Percentiles rank a stretch among this genome's conserved stretches.
These are phyloP conservation scores for Yarrowia keelungensis DNA, from an alignment of 805 yeast genomes.

Conservation along the genomic window DNA sequence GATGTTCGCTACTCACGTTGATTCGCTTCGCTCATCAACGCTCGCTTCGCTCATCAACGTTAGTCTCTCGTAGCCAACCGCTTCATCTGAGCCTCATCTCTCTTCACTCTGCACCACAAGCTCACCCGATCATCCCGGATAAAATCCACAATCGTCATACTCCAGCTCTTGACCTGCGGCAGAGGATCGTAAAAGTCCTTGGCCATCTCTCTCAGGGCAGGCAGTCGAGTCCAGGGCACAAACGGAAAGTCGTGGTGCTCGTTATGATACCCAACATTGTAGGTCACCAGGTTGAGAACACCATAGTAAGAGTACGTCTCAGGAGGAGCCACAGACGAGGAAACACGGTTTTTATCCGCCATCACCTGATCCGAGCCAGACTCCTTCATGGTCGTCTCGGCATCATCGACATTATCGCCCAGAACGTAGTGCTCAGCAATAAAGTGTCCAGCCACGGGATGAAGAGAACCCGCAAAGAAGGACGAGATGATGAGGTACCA, in stretches of 20 bases:
- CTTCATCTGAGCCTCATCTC: constrained; percentile 48
- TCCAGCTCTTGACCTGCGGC: constrained; percentile 81
- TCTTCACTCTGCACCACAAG: constrained; percentile 82
- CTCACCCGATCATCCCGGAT: constrained; percentile 69
- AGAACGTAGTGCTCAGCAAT: constrained; percentile 92
- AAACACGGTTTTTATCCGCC: constrained; percentile 11
- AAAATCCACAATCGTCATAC: constrained; percentile 74
- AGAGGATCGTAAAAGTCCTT: constrained; percentile 80
- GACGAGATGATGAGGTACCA: constrained; percentile 75
- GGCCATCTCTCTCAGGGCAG: constrained; percentile 69
- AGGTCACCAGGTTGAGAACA: constrained; percentile 72
- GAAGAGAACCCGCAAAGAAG: constrained; percentile 88
- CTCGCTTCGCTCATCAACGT: too few species aligned
- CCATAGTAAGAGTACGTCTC: constrained; percentile 94
- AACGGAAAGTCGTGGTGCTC: constrained; percentile 97
- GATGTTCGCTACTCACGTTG: too few species aligned
- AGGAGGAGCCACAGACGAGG: constrained; percentile 55
- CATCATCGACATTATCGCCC: constrained; percentile 40
- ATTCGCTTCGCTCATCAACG: too few species aligned
- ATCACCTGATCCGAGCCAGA: neutral
- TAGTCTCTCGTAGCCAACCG: neutral
- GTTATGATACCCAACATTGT: constrained; percentile 94
- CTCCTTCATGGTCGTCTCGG: constrained; percentile 10
- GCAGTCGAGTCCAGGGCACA: constrained; percentile 85
- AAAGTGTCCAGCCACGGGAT: constrained; percentile 95